Percentiles rank a stretch among this genome's conserved stretches.
These are phyloP conservation scores for Yamadazyma olivae DNA, from an alignment of 805 yeast genomes.

Conservation along the genomic window DNA sequence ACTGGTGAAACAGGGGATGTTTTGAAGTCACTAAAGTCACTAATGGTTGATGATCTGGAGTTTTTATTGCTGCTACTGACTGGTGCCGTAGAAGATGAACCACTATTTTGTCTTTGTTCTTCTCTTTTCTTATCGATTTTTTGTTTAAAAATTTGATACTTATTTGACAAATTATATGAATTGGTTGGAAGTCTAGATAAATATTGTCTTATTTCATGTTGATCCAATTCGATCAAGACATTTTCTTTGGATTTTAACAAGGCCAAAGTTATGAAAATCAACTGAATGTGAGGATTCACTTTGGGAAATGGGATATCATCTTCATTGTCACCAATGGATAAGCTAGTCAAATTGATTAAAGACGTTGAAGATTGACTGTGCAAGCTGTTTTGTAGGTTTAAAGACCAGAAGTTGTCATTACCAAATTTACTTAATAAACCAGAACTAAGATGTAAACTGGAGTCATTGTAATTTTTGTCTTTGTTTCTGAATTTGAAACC, in stretches of 20 bases:
- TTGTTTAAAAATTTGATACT: constrained; percentile 31
- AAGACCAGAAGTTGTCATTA: constrained; percentile 63
- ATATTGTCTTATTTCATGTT: constrained; percentile 80
- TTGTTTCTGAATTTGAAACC: constrained; percentile 62
- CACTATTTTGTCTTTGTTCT: constrained; percentile 8
- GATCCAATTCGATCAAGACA: constrained; percentile 81
- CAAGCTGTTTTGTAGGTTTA: constrained; percentile 2
- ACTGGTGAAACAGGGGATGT: constrained; percentile 8
- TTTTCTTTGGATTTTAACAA: constrained; percentile 77
- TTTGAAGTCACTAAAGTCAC: constrained; percentile 3
- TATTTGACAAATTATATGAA: constrained; percentile 30
- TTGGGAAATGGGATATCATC: constrained; percentile 50
- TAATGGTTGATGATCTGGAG: constrained; percentile 12
- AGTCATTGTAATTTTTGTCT: constrained; percentile 27
- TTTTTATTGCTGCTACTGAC: constrained; percentile 6
- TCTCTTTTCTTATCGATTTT: constrained; percentile 16
- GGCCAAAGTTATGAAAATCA: constrained; percentile 73
- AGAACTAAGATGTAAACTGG: constrained; percentile 30
- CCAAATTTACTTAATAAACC: constrained; percentile 40
- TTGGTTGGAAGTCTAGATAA: constrained; percentile 56
- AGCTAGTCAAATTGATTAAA: constrained; percentile 4
- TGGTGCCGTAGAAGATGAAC: neutral
- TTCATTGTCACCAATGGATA: constrained; percentile 7
- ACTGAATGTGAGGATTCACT: constrained; percentile 72
- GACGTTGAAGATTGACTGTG: neutral